These are phyloP conservation scores for Eucalyptus brandiana DNA, from an alignment of 345 rosid genomes.

Conservation along the genomic window DNA sequence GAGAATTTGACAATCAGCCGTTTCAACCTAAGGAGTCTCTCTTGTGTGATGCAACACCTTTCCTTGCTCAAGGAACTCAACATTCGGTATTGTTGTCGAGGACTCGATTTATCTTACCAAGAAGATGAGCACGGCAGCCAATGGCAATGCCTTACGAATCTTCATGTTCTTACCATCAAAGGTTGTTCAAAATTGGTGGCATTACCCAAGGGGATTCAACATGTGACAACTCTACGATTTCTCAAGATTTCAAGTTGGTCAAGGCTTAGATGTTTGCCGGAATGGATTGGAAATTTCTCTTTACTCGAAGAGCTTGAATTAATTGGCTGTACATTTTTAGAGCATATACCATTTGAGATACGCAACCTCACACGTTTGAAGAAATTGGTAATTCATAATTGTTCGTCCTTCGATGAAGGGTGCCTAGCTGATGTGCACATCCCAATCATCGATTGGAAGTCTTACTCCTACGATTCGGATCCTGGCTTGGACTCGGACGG, in stretches of 20 bases:
- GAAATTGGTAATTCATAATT: fast-evolving
- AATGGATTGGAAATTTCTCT: neutral
- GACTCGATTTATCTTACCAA: too few relatives aligned
- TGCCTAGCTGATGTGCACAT: neutral
- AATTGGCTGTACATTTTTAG: fast-evolving
- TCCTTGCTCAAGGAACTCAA: too few relatives aligned
- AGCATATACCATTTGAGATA: too few relatives aligned
- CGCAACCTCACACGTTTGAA: neutral
- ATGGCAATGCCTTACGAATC: too few relatives aligned
- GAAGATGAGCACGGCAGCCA: too few relatives aligned
- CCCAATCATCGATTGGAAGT: neutral
- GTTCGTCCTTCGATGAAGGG: fast-evolving
- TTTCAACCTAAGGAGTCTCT: too few relatives aligned
- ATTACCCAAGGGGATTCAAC: too few relatives aligned
- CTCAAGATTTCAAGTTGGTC: fast-evolving
- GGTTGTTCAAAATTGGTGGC: fast-evolving
- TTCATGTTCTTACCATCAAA: too few relatives aligned
- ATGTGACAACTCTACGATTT: too few relatives aligned
- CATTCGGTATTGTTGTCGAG: too few relatives aligned
- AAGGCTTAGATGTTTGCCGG: fast-evolving
- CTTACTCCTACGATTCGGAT: too few relatives aligned
- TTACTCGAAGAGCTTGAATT: neutral
- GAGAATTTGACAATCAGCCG: fast-evolving
- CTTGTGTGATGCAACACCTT: fast-evolving
- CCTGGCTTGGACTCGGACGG: too few relatives aligned